Percentiles rank a stretch among this genome's conserved stretches.
These are phyloP conservation scores for Colletotrichum trifolii DNA, from an alignment of 2,329 filamentous ascomycete species.

Conservation along the genomic window DNA sequence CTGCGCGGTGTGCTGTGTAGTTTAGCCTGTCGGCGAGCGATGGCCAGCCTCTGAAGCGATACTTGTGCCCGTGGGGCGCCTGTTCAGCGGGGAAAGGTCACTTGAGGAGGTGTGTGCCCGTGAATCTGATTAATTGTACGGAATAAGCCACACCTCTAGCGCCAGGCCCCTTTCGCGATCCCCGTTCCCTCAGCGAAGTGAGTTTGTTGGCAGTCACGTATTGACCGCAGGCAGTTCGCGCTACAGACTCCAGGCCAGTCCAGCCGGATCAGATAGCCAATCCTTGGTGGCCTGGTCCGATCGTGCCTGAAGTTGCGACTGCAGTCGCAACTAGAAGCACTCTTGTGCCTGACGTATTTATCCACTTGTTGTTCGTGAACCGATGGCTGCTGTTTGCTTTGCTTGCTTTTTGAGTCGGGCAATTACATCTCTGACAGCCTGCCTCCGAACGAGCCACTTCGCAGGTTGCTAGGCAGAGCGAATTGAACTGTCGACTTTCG, in stretches of 20 bases:
- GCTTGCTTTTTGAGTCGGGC: background rate
- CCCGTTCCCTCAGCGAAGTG: background rate
- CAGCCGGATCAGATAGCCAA: constrained; percentile 24
- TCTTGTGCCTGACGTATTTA: constrained; percentile 25
- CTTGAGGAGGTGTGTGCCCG: constrained; percentile 30
- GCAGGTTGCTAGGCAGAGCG: no score
- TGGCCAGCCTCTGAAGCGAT: constrained; percentile 36
- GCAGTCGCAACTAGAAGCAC: constrained; percentile 31
- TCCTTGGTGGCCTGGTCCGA: constrained; percentile 16
- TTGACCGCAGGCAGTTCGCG: background rate
- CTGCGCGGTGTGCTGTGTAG: no score
- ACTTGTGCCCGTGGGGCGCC: constrained; percentile 30
- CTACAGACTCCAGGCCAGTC: constrained; percentile 5
- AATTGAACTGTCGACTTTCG: no score
- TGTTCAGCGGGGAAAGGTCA: constrained; percentile 35
- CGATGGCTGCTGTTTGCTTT: background rate
- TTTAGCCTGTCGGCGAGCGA: constrained; percentile 12
- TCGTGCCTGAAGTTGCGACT: constrained; percentile 27
- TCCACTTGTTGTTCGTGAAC: background rate
- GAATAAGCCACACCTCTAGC: constrained; percentile 3
- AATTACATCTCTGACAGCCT: background rate
- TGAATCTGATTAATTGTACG: constrained; percentile 1
- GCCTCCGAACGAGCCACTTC: no score
- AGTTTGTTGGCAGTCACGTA: no score
- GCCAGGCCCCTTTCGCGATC: constrained; percentile 19